phyloP scores from a whole-genome alignment of 129 eudicot species.

The Kitagawia praeruptora region DNA sequence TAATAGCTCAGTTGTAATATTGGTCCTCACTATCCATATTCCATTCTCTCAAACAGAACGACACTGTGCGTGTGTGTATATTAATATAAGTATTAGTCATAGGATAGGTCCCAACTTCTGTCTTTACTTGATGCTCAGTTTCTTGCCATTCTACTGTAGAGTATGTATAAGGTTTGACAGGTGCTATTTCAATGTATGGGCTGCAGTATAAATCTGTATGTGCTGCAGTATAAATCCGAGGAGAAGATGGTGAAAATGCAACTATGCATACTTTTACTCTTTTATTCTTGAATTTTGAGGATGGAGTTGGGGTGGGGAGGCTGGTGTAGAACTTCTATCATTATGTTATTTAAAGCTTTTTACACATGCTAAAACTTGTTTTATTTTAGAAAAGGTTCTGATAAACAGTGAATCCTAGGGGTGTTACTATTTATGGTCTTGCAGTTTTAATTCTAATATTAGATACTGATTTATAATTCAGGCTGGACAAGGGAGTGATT shows the following conservation, averaged over 20 bases:
- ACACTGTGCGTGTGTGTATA: background rate
- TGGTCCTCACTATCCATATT: background rate
- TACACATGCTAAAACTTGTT: background rate
- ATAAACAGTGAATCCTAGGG: slow-evolving; percentile 5
- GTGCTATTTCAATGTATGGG: background rate
- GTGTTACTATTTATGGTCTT: background rate
- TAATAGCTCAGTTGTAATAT: background rate
- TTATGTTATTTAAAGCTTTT: background rate
- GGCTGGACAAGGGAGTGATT: slow-evolving; percentile 95
- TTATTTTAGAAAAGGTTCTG: background rate
- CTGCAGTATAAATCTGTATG: background rate
- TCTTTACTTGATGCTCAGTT: background rate
- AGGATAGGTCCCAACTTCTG: background rate
- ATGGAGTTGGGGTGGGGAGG: background rate
- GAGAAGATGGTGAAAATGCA: background rate
- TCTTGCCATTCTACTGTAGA: background rate
- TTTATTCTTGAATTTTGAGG: background rate
- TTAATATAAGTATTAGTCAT: background rate
- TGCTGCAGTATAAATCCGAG: background rate
- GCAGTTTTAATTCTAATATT: slow-evolving; percentile 11
- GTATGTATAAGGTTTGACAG: background rate
- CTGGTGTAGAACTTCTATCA: background rate
- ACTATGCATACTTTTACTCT: background rate
- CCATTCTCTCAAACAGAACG: background rate
- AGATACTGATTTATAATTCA: slow-evolving; percentile 29